These are phyloP conservation scores for Leccinum pachyderme DNA, from an alignment of 1,284 basidiomycete genomes.

Conservation along the genomic window DNA sequence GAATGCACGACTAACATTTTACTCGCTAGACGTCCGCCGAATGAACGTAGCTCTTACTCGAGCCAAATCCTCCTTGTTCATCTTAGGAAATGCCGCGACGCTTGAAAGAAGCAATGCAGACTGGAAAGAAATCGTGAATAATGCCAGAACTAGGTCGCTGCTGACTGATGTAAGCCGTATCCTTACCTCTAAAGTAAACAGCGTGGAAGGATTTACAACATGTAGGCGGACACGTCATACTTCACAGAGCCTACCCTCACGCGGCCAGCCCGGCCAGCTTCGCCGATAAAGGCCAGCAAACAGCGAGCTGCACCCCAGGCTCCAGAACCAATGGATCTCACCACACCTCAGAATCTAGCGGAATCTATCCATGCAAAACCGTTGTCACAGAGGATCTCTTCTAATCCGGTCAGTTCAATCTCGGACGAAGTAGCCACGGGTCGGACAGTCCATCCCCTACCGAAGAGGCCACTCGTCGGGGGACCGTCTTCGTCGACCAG, in stretches of 20 bases:
- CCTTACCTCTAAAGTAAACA: constrained; percentile 4
- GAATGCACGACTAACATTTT: constrained; percentile 10
- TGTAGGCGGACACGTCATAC: constrained; percentile 38
- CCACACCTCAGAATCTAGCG: constrained; percentile 34
- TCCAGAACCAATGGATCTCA: constrained; percentile 23
- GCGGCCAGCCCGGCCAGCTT: constrained; percentile 15
- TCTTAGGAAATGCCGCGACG: constrained; percentile 88
- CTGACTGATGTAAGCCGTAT: constrained; percentile 50
- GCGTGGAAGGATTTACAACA: neutral
- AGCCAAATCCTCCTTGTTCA: constrained; percentile 91
- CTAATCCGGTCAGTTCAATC: neutral
- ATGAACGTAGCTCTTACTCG: constrained; percentile 99
- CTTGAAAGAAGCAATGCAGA: constrained; percentile 80
- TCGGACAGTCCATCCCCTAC: constrained; percentile 1
- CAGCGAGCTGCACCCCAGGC: constrained; percentile 20
- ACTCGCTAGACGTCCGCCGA: constrained; percentile 66
- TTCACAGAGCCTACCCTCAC: constrained; percentile 33
- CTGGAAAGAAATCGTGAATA: constrained; percentile 77
- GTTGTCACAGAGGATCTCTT: constrained; percentile 14
- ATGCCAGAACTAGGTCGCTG: constrained; percentile 62
- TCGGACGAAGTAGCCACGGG: constrained; percentile 1
- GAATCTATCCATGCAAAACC: constrained; percentile 31
- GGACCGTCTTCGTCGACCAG: constrained; percentile 17
- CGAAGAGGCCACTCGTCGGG: constrained; percentile 25
- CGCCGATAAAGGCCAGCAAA: constrained; percentile 22